Evolutionary conservation across 495 filamentous ascomycete genomes (phyloP).

Genomic region (Sordaria brevicollis): DNA sequence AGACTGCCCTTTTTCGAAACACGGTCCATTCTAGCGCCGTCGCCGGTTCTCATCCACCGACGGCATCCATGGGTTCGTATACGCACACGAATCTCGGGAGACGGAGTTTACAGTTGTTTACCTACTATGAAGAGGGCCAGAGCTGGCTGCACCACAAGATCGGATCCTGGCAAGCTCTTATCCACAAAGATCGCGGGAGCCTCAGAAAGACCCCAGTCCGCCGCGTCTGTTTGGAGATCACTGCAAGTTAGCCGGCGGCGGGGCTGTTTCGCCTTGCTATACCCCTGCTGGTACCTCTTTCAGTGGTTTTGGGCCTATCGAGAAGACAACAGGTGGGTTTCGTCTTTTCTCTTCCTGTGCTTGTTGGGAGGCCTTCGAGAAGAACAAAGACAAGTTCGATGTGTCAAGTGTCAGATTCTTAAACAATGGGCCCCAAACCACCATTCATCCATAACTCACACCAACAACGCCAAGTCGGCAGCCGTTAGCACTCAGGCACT

Average conservation of each 20-base stretch:
- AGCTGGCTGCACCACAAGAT: not conserved
- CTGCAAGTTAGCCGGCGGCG: not conserved
- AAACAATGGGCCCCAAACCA: not conserved
- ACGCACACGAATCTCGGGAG: not conserved
- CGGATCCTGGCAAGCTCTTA: not conserved
- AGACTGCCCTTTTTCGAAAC: not conserved
- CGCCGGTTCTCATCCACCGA: not conserved
- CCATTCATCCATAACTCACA: too few species aligned
- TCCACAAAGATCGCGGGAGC: not conserved
- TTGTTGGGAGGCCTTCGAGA: not conserved
- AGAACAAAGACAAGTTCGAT: not conserved
- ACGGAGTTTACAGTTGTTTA: not conserved
- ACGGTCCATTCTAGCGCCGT: not conserved
- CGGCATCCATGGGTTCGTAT: not conserved
- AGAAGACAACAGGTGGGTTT: not conserved
- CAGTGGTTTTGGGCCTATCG: not conserved
- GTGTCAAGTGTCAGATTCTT: not conserved
- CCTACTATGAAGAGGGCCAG: not conserved
- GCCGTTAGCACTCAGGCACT: not conserved
- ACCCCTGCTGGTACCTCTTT: not conserved
- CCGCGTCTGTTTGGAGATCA: slow-evolving; percentile 8
- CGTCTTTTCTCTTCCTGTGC: not conserved
- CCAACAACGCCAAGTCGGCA: not conserved
- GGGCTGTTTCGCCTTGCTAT: not conserved
- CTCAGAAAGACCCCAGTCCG: slow-evolving; percentile 1